A percentile compares a stretch with the other conserved stretches of the same genome.
These are phyloP conservation scores for Irpex sp. DNA, from an alignment of 1,284 basidiomycete genomes.

Conservation along the genomic window DNA sequence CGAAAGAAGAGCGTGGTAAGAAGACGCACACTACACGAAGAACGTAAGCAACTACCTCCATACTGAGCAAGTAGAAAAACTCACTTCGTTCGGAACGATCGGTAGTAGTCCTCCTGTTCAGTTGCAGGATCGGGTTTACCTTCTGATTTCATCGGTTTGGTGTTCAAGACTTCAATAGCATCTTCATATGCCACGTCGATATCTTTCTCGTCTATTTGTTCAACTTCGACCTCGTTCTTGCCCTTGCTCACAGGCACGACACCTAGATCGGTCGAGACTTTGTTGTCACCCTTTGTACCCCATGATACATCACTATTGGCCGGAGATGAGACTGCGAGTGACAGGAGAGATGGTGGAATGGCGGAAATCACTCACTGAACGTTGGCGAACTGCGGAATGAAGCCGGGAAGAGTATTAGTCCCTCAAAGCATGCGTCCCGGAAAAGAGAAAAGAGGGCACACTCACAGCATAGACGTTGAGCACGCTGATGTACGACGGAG, in stretches of 20 bases:
- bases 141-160: slow-evolving; percentile 72
- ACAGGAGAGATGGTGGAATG: slow-evolving; percentile 2
- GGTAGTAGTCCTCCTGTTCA: slow-evolving; percentile 87
- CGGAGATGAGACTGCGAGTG: not conserved
- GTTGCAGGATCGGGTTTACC: slow-evolving; percentile 62
- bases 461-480: slow-evolving; percentile 80
- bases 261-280: slow-evolving; percentile 79
- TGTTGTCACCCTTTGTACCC: slow-evolving; percentile 93
- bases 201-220: slow-evolving; percentile 82
- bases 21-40: slow-evolving; percentile 2
- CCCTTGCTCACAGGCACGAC: slow-evolving; percentile 56
- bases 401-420: slow-evolving; percentile 3
- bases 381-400: slow-evolving; percentile 67
- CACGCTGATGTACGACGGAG: slow-evolving; percentile 90
- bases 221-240: slow-evolving; percentile 69
- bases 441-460: slow-evolving; percentile 2
- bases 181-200: slow-evolving; percentile 86
- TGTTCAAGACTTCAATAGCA: slow-evolving; percentile 74
- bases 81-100: slow-evolving; percentile 83
- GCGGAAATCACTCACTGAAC: slow-evolving; percentile 54
- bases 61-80: slow-evolving; percentile 15
- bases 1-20: slow-evolving; percentile 8
- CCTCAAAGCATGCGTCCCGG: not conserved
- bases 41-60: not conserved
- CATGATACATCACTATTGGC: slow-evolving; percentile 67